Evolutionary conservation across 1,284 basidiomycete genomes (phyloP), one percentile per base, ranked within the genome.

Genomic region (Tranzscheliella williamsii): DNA sequence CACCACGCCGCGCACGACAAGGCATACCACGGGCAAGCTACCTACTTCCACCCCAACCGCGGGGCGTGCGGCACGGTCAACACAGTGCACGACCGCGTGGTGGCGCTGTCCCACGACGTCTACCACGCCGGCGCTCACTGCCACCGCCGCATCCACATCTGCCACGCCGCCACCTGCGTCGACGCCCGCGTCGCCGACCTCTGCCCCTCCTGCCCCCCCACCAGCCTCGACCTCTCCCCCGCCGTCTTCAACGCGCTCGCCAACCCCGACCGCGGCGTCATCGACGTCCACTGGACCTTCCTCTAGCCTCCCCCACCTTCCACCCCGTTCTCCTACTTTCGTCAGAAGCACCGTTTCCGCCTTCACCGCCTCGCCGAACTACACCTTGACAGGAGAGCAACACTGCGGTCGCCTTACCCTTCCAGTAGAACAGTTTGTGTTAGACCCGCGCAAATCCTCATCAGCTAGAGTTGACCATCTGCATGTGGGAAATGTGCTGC

Each of bases 61-160:
- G 60, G 60, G 2, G 37, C 49, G 4, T 64, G 61, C 42, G 61
- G 61, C n/a, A 21, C 27, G 15, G 50, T 46, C 46, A 54, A 58
- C 46, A 48, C 24, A 11, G 37, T 12, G 4, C 29, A 24, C 23
- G 61, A 57, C 31, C 41, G 50, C 38, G 54, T 64, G 26, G 61
- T 64, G 5, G 61, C 61, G 1, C 42, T 64, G 0, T 47, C 46
- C 4, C 16, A 30, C 3, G 54, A 58, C 23, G 42, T 58, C 31
- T 64, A 53, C 38, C 18, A 42, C 3, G 39, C 31, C 6, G 55
- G 61, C 15, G 20, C 27, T n/a, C 53, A 57, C 30, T 64, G 61
- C 23, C 37, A 43, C 21, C 12, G 42, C 5, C 17, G 30, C 0
- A 39, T 64, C 4, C 16, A 18, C 6, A 35, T 58, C 22, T 57